phyloP scores from a whole-genome alignment of 257 asterid species.

The Sherardia arvensis region DNA sequence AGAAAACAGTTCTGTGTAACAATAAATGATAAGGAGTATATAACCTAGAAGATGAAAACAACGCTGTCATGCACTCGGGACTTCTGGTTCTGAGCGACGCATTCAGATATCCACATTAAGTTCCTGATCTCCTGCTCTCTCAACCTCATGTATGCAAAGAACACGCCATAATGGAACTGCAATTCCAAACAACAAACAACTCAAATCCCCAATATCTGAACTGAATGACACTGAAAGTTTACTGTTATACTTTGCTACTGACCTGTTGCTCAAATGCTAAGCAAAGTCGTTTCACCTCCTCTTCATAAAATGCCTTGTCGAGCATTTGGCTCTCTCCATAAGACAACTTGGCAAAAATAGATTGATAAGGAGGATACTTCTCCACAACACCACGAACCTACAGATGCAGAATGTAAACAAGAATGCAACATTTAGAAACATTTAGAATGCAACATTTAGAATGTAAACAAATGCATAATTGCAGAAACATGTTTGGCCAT shows the following conservation, averaged over 20 bases:
- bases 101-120: conserved; percentile 97
- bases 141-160: conserved; percentile 84
- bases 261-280: conserved; percentile 96
- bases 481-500: neutral
- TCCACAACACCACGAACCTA: conserved; percentile 91
- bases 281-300: conserved; percentile 93
- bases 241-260: conserved; percentile 15
- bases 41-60: conserved; percentile 63
- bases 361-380: conserved; percentile 81
- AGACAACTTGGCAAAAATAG: conserved; percentile 68
- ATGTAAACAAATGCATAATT: conserved; percentile 4
- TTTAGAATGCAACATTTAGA: conserved; percentile 5
- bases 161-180: conserved; percentile 90
- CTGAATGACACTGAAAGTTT: neutral
- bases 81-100: conserved; percentile 95
- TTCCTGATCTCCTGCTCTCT: conserved; percentile 96
- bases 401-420: conserved; percentile 11
- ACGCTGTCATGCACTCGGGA: conserved; percentile 89
- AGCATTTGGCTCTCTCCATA: conserved; percentile 98
- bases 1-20: neutral
- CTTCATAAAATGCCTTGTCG: conserved; percentile 95
- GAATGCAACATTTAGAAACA: conserved; percentile 3
- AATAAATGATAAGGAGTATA: neutral
- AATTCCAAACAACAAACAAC: conserved; percentile 9
- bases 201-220: neutral